Evolutionary conservation across 257 asterid genomes (phyloP).

Genomic region (Solanum dulcamara): DNA sequence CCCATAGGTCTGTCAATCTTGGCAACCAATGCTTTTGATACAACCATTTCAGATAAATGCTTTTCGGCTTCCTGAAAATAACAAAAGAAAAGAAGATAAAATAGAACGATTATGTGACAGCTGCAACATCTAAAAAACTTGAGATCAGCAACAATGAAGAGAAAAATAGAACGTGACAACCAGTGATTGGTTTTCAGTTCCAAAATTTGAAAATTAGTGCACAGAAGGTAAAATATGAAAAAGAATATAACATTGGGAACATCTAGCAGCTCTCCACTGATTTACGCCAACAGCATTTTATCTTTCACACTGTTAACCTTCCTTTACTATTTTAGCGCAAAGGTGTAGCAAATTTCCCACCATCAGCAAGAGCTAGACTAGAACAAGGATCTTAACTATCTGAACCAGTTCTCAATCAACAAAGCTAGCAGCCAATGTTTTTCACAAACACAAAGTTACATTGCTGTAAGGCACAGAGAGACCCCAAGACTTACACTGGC

Average conservation of each 20-base stretch:
- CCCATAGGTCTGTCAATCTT: conserved; percentile 91
- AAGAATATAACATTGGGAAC: not conserved
- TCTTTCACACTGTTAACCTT: not conserved
- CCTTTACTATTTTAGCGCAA: not conserved
- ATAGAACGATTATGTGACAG: not conserved
- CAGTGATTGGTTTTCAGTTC: not conserved
- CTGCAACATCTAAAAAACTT: not conserved
- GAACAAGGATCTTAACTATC: not conserved
- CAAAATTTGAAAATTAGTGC: not conserved
- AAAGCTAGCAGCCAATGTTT: not conserved
- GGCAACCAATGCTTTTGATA: conserved; percentile 72
- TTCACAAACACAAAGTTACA: not conserved
- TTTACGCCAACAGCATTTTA: not conserved
- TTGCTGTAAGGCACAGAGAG: not conserved
- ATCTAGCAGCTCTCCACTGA: not conserved
- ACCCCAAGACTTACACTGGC: not conserved
- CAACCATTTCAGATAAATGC: conserved; percentile 94
- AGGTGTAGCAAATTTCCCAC: not conserved
- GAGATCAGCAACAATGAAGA: not conserved
- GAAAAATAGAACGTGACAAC: not conserved
- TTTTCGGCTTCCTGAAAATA: conserved; percentile 69
- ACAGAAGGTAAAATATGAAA: not conserved
- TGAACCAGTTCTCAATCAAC: not conserved
- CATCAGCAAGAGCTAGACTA: not conserved
- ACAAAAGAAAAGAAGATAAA: not conserved